A percentile compares a stretch with the other conserved stretches of the same genome.
Evolutionary conservation across 2,329 filamentous ascomycete genomes (phyloP).

Genomic region (Stemphylium lycopersici): DNA sequence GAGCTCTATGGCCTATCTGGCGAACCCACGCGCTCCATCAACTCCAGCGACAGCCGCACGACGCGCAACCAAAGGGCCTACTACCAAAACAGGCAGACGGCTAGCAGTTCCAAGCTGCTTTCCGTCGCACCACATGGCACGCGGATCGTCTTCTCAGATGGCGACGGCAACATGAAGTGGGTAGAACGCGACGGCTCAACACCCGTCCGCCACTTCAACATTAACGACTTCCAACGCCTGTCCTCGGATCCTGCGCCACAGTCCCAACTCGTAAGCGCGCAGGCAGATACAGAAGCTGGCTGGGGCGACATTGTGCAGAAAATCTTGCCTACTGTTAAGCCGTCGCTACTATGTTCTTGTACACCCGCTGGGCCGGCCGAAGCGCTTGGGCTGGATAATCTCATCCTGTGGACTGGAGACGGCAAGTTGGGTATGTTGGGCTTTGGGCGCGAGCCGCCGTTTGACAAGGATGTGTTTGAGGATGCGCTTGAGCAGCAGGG

Average conservation of each 20-base stretch:
- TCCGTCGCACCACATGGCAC: constrained; percentile 83
- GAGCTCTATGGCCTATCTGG: constrained; percentile 77
- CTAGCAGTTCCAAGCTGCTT: constrained; percentile 78
- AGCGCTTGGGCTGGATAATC: constrained; percentile 61
- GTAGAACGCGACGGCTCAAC: constrained; percentile 79
- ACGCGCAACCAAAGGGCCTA: constrained; percentile 51
- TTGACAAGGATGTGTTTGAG: constrained; percentile 40
- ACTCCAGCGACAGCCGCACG: constrained; percentile 37
- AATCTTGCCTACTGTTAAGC: constrained; percentile 65
- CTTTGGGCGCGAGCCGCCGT: constrained; percentile 47
- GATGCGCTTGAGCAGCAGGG: constrained; percentile 49
- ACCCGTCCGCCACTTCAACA: constrained; percentile 62
- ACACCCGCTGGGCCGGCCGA: constrained; percentile 3
- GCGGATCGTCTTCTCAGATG: constrained; percentile 81
- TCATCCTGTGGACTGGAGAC: constrained; percentile 89
- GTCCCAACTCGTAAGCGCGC: constrained; percentile 1
- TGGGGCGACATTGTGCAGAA: constrained; percentile 75
- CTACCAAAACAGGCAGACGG: constrained; percentile 76
- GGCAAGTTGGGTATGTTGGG: constrained; percentile 72
- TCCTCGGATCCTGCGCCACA: not conserved
- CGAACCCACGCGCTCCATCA: constrained; percentile 35
- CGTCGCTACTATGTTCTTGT: constrained; percentile 9
- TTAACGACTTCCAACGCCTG: constrained; percentile 53
- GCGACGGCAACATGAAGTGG: constrained; percentile 85
- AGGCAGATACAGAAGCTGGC: not conserved